A percentile compares a stretch with the other conserved stretches of the same genome.
Conservation (phyloP, 768 basidiomycete species). For the Coprinopsis sp. region DNA sequence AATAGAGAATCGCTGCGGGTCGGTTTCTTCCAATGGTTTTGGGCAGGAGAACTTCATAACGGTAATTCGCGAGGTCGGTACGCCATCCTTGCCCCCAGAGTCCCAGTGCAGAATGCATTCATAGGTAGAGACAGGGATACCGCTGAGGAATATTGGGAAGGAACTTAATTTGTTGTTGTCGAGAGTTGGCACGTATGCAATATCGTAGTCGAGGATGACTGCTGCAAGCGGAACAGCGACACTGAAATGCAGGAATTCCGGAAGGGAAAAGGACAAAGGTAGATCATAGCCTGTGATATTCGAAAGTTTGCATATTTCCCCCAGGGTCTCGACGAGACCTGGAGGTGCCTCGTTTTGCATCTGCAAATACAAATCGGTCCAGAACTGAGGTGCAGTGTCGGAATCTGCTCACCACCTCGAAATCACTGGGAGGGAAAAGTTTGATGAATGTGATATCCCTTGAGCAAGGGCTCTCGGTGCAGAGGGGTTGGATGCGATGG, state of each 20-base stretch:
- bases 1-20: constrained; percentile 1
- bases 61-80: background rate
- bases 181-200: constrained; percentile 1
- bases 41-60: constrained; percentile 7
- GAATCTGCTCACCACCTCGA: background rate
- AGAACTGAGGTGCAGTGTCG: too few species aligned
- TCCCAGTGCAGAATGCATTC: background rate
- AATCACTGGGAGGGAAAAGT: background rate
- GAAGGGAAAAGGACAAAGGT: background rate
- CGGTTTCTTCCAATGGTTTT: background rate
- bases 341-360: too few species aligned
- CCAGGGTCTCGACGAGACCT: background rate
- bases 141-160: background rate
- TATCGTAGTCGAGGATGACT: constrained; percentile 1
- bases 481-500: background rate
- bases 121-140: constrained; percentile 1
- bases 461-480: too few species aligned
- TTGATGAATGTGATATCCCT: background rate
- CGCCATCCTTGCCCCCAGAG: background rate
- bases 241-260: background rate
- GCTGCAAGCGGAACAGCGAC: constrained; percentile 3
- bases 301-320: background rate
- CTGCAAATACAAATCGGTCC: too few species aligned
- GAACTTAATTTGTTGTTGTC: background rate
- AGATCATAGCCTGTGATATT: background rate